Evolutionary conservation across 306 rosid genomes (phyloP).

Genomic region (Prosopis cineraria): DNA sequence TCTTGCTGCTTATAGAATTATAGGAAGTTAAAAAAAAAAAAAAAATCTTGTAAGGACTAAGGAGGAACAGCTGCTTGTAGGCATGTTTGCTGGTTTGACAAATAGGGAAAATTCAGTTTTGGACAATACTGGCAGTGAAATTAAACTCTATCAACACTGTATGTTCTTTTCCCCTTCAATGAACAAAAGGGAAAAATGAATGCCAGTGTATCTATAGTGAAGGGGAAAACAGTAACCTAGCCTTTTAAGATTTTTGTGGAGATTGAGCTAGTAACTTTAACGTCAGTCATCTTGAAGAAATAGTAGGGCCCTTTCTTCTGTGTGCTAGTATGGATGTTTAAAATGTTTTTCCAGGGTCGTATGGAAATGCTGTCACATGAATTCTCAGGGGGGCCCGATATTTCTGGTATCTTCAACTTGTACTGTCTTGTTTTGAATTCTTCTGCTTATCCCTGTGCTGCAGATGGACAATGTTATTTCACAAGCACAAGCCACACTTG

Average conservation of each 20-base stretch:
- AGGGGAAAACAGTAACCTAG: background rate
- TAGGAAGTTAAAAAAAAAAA: no score
- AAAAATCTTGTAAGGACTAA: background rate
- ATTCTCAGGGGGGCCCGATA: no score
- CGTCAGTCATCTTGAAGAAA: background rate
- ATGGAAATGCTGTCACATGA: background rate
- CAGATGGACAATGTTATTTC: constrained; percentile 92
- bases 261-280: background rate
- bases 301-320: background rate
- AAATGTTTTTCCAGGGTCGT: background rate
- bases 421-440: constrained; percentile 25
- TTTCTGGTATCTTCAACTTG: constrained; percentile 6
- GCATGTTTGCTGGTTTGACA: background rate
- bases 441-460: constrained; percentile 27
- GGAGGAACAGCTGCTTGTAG: background rate
- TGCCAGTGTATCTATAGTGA: background rate
- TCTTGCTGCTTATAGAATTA: background rate
- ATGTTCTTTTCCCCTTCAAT: background rate
- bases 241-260: background rate
- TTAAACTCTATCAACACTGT: background rate
- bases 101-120: background rate
- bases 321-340: background rate
- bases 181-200: background rate
- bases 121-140: background rate
- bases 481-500: constrained; percentile 96